Conservation (phyloP, 225 moss, liverwort and hornwort species). For the Bryoerythrophyllum caledonicum region DNA sequence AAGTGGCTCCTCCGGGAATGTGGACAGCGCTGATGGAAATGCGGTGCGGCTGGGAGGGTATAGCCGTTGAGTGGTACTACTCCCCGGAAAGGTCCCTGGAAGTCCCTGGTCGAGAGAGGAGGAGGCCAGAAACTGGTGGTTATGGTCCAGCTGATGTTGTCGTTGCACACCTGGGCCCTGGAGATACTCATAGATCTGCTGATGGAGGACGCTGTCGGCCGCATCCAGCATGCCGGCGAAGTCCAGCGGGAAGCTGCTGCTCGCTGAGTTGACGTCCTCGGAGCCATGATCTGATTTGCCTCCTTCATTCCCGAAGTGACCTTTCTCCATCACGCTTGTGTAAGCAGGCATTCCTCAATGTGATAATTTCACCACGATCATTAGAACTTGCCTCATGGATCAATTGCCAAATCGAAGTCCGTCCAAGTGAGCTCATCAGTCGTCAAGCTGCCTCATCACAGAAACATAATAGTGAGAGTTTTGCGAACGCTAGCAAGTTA, state of each 20-base stretch:
- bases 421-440: background rate
- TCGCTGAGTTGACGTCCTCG: background rate
- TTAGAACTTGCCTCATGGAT: background rate
- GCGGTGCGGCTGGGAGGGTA: background rate
- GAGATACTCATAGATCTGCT: slow-evolving; percentile 20
- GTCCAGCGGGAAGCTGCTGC: slow-evolving; percentile 5
- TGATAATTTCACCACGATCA: background rate
- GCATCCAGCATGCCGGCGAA: slow-evolving; percentile 3
- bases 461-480: background rate
- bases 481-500: background rate
- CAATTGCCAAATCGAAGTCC: background rate
- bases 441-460: slow-evolving; percentile 1
- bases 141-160: background rate
- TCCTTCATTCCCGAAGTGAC: slow-evolving; percentile 8
- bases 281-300: background rate
- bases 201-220: slow-evolving; percentile 15
- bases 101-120: background rate
- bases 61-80: background rate
- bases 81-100: background rate
- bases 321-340: slow-evolving; percentile 8
- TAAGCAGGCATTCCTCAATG: slow-evolving; percentile 16
- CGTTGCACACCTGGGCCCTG: slow-evolving; percentile 21
- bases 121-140: background rate
- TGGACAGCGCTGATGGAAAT: background rate
- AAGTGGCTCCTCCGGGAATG: background rate